These are phyloP conservation scores for Entomortierella chlamydospora DNA, from an alignment of 192 early-diverging fungal species.

Conservation along the genomic window DNA sequence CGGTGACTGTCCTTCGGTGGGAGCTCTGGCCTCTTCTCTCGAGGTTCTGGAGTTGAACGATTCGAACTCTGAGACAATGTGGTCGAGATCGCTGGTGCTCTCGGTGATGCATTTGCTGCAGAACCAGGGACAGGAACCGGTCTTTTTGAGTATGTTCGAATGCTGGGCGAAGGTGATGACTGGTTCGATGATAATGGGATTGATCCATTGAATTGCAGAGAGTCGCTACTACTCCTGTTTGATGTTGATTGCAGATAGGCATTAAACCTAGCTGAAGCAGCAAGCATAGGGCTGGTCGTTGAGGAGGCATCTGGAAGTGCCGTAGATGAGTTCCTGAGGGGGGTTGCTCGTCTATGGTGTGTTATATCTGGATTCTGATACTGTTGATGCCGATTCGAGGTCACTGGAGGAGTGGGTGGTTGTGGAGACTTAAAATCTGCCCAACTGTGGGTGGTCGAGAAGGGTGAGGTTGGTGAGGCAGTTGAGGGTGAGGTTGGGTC, in stretches of 20 bases:
- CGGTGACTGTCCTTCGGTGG: constrained; percentile 28
- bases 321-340: constrained; percentile 13
- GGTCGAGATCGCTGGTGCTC: constrained; percentile 1
- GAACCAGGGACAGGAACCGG: constrained; percentile 25
- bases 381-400: constrained; percentile 7
- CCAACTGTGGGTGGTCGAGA: constrained; percentile 19
- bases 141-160: constrained; percentile 25
- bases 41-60: constrained; percentile 5
- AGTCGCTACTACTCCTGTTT: constrained; percentile 15
- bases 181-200: constrained; percentile 3
- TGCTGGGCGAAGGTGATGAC: not conserved
- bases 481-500: constrained; percentile 39
- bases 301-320: not conserved
- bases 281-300: constrained; percentile 24
- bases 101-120: constrained; percentile 12
- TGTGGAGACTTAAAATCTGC: constrained; percentile 19
- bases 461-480: constrained; percentile 40
- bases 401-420: constrained; percentile 35
- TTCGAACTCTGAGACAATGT: constrained; percentile 4
- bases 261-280: constrained; percentile 40
- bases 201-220: constrained; percentile 1
- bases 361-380: not conserved
- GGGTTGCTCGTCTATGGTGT: constrained; percentile 11
- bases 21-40: constrained; percentile 7
- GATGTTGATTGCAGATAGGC: constrained; percentile 23